Conservation (phyloP, 768 basidiomycete genomes). For the Phylloporus arenicola region DNA sequence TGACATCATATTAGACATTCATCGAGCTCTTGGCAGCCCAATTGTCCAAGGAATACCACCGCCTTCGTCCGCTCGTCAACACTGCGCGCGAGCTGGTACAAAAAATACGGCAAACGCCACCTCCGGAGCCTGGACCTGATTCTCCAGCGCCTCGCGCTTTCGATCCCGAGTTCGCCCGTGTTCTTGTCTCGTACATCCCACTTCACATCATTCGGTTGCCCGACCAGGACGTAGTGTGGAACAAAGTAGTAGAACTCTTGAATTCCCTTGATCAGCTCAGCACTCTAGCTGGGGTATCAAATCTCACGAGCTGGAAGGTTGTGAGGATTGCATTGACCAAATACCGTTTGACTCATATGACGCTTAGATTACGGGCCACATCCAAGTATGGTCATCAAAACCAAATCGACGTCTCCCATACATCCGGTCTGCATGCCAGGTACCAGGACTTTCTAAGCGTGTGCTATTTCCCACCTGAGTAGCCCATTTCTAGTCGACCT, state of each 20-base stretch:
- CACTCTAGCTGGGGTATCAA: constrained; percentile 38
- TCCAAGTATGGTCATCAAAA: constrained; percentile 43
- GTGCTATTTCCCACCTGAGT: not conserved
- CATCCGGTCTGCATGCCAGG: constrained; percentile 62
- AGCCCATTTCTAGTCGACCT: constrained; percentile 41
- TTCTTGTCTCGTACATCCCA: constrained; percentile 62
- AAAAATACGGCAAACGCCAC: constrained; percentile 21
- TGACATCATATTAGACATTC: constrained; percentile 19
- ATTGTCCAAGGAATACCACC: constrained; percentile 23
- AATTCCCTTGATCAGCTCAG: constrained; percentile 53
- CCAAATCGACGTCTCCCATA: constrained; percentile 46
- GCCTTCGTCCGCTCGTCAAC: constrained; percentile 13
- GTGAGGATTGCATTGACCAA: not conserved
- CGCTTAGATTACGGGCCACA: constrained; percentile 43
- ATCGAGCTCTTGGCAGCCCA: constrained; percentile 25
- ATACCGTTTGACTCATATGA: not conserved
- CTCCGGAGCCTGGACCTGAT: constrained; percentile 33
- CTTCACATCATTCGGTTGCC: constrained; percentile 56
- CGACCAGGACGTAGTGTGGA: constrained; percentile 46
- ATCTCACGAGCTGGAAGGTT: constrained; percentile 63
- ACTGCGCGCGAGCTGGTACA: constrained; percentile 15
- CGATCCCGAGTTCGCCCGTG: constrained; percentile 63
- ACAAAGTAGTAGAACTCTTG: constrained; percentile 42
- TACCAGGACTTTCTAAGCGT: constrained; percentile 20
- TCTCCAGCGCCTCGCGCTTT: constrained; percentile 55